Evolutionary conservation across 768 basidiomycete species (phyloP), one percentile per base, ranked within the genome.

Genomic region (Termitomyces sp.): DNA sequence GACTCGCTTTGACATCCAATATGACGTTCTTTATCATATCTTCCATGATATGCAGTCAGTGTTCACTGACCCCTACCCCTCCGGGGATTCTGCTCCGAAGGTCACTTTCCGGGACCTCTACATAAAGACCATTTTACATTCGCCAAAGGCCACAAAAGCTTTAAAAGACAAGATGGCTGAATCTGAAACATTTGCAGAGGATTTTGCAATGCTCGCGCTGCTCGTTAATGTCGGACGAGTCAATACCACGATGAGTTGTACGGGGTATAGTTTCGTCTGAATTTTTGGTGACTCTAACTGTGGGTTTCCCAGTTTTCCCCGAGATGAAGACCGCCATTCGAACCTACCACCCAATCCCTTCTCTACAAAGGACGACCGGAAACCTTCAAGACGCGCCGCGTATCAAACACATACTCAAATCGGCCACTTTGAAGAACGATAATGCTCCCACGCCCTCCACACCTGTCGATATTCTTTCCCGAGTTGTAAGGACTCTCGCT

Each of bases 171-270:
- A 86, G 68, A 83, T 91, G 72, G 64, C 70, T n/a, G 82, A 85
- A 37, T 78, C 76, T 14, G 71, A 79, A 9, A 68, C 70, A 14
- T 88, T 86, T 64, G 81, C 82, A 3, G 75, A 79, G 31, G 86
- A 86, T 67, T 86, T 89, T 71, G 82, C 83, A n/a, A 88, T 87
- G 79, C 77, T 91, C 40, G 80, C 84, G 1, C 72, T 91, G 5
- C 72, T 90, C 28, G 84, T 87, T 21, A 91, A 91, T 62, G 83
- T 90, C n/a, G 88, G 88, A 30, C 74, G 89, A 54, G 81, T 91
- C 61, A 89, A 89, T 66, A 88, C 89, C 5, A 91, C 89, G 5
- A 84, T 90, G 80, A 89, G 89, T 58, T 92, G 89, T 91, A 31
- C 38, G 55, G 8, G 66, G 70, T 85, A 70, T 37, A 68, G 41